Evolutionary conservation across 495 filamentous ascomycete genomes (phyloP), one percentile per base, ranked within the genome.

Genomic region (Xanthoparmelia taractica): DNA sequence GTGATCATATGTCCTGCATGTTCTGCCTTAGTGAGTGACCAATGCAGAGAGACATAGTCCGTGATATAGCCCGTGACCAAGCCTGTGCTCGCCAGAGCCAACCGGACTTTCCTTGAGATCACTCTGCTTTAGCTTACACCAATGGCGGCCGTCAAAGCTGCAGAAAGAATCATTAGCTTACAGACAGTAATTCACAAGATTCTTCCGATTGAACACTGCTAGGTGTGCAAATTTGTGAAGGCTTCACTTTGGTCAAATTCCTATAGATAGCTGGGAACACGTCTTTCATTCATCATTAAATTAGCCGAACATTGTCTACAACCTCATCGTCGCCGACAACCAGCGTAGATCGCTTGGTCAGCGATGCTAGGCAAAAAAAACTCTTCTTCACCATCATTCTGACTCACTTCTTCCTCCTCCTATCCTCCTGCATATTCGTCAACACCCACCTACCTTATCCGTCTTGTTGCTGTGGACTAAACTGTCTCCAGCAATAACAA

Each of bases 261-360:
- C 29, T 31, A 25, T 31, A 54, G 15, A 33, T 33, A 54, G 29
- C 15, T 29, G 0, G 29, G 29, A 33, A 31, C 12, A 31, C 2
- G 8, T 20, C 13, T 13, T 33, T 25, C 15, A 7, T 20, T 33
- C 11, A 1, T 33, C 4, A 31, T 17, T 33, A 2, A 8, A 33
- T 27, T 54, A 33, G 33, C 33, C 50, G 50, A 54, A 54, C 17
- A 54, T 23, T 7, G 17, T 54, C 50, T 33, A 33, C 29, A 33
- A 54, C 50, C 27, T 54, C 50, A 33, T 54, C 50, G 29, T 6
- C 50, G 7, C 20, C 29, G 48, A 52, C 48, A 52, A 52, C 48
- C 48, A 52, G 12, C 12, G 4, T 33, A 54, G 50, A 20, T 33
- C 50, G 29, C 27, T 33, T 54, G 50, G 29, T 54, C 50, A 54